A percentile compares a stretch with the other conserved stretches of the same genome.
Evolutionary conservation across 352 stramenopile genomes (phyloP).

Genomic region (Blastocystis sp.): DNA sequence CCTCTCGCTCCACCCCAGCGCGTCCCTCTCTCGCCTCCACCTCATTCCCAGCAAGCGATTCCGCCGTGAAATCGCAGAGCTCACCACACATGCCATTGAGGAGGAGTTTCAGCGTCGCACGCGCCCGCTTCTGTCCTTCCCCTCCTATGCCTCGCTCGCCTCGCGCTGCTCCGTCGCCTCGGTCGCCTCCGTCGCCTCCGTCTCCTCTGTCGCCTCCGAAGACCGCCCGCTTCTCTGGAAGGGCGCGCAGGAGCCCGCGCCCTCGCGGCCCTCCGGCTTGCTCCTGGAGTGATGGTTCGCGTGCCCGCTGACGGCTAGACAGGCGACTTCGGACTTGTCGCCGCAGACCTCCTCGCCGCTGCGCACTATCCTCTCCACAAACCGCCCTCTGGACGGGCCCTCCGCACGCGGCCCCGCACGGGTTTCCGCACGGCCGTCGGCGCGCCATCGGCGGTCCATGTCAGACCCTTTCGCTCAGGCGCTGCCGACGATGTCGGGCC

Average conservation of each 20-base stretch:
- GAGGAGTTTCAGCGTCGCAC: slow-evolving; percentile 6
- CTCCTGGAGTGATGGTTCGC: neutral
- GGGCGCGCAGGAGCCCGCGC: neutral
- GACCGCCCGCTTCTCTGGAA: slow-evolving; percentile 37
- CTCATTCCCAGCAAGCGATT: neutral
- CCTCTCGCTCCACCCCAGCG: neutral
- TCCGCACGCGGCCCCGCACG: neutral
- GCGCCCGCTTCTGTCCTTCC: slow-evolving; percentile 6
- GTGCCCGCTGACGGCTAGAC: neutral
- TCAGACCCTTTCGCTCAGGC: neutral
- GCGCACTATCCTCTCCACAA: neutral
- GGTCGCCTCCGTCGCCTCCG: too few species aligned
- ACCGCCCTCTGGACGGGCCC: too few species aligned
- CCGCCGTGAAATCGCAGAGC: neutral
- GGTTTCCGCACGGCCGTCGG: neutral
- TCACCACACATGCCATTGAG: slow-evolving; percentile 8
- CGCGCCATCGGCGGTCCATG: neutral
- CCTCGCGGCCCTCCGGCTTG: neutral
- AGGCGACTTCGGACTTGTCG: neutral
- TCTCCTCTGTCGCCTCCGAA: neutral
- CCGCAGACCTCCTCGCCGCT: neutral
- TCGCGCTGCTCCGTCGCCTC: neutral
- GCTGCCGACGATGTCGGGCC: neutral
- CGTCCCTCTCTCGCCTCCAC: neutral
- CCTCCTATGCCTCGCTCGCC: neutral